Evolutionary conservation across 1,284 basidiomycete genomes (phyloP).

Genomic region (Ganoderma meredithae): DNA sequence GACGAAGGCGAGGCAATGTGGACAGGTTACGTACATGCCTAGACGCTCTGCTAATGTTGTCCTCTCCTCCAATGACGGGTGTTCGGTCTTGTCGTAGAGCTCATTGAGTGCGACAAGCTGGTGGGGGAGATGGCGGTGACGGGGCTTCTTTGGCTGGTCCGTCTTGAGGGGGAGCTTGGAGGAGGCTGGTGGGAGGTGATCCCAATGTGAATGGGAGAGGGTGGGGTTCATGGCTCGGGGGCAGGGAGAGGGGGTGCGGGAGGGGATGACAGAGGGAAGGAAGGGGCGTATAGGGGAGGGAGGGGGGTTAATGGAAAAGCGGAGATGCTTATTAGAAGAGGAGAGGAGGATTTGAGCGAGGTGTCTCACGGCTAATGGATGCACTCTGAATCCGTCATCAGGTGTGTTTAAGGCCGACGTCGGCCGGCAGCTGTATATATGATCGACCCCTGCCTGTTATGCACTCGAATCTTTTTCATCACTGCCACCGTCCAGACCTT

Average conservation of each 20-base stretch:
- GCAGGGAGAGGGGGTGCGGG: slow-evolving; percentile 33
- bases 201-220: slow-evolving; percentile 37
- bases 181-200: slow-evolving; percentile 33
- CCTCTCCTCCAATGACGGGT: slow-evolving; percentile 74
- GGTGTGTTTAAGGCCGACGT: slow-evolving; percentile 39
- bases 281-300: slow-evolving; percentile 38
- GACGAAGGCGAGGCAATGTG: slow-evolving; percentile 28
- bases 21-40: slow-evolving; percentile 65
- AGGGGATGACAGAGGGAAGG: slow-evolving; percentile 33
- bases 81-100: slow-evolving; percentile 77
- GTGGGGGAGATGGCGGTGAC: slow-evolving; percentile 73
- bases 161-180: slow-evolving; percentile 40
- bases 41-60: slow-evolving; percentile 70
- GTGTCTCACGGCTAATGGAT: slow-evolving; percentile 45
- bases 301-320: slow-evolving; percentile 35
- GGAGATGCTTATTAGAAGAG: slow-evolving; percentile 42
- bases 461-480: slow-evolving; percentile 29
- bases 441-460: slow-evolving; percentile 31
- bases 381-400: slow-evolving; percentile 39
- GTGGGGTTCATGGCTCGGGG: slow-evolving; percentile 45
- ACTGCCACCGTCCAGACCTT: slow-evolving; percentile 22
- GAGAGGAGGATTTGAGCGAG: slow-evolving; percentile 42
- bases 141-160: slow-evolving; percentile 69
- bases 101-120: slow-evolving; percentile 79
- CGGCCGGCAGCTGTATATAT: slow-evolving; percentile 35